phyloP scores from a whole-genome alignment of 257 asterid genomes.

The Solanum dulcamara region DNA sequence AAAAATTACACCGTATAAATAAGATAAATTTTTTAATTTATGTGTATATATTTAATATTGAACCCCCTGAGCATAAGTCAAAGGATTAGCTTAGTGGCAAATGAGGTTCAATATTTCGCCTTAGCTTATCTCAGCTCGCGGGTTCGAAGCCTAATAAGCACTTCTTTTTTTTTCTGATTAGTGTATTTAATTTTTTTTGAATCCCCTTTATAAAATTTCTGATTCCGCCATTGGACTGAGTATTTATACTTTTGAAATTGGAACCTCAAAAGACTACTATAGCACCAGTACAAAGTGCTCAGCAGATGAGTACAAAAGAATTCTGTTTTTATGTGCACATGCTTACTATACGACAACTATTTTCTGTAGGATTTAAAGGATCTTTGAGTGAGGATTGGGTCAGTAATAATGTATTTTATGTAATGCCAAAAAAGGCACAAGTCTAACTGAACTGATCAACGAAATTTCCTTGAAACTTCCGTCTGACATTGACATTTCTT shows the following conservation, averaged over 20 bases:
- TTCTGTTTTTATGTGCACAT: not conserved
- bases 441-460: not conserved
- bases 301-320: not conserved
- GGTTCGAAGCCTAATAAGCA: too few species aligned
- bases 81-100: too few species aligned
- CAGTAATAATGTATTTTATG: not conserved
- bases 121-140: too few species aligned
- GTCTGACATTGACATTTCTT: not conserved
- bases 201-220: too few species aligned
- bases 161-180: too few species aligned
- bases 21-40: too few species aligned
- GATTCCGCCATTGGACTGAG: too few species aligned
- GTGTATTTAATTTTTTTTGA: too few species aligned
- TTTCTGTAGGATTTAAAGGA: not conserved
- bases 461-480: slow-evolving; percentile 38
- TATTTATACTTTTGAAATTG: not conserved
- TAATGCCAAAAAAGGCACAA: not conserved
- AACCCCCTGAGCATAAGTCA: too few species aligned
- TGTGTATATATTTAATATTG: too few species aligned
- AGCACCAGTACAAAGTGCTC: not conserved
- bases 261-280: not conserved
- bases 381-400: not conserved
- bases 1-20: too few species aligned
- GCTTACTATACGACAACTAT: not conserved
- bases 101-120: too few species aligned